phyloP scores from a whole-genome alignment of 2,329 filamentous ascomycete genomes.

The Capronia epimyces region DNA sequence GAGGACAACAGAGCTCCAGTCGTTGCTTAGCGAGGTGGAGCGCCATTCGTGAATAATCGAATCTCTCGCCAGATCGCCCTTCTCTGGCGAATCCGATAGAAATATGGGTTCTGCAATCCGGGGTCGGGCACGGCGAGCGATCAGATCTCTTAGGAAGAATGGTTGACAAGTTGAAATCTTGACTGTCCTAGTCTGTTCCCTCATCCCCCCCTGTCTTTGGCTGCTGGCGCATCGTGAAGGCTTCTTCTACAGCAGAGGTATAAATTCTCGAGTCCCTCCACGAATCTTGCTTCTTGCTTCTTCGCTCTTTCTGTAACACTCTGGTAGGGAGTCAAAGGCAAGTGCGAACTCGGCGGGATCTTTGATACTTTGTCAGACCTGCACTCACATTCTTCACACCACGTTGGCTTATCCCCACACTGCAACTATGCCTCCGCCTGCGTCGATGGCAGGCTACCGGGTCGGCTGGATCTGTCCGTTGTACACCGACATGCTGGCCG shows the following conservation, averaged over 20 bases:
- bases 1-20: background rate
- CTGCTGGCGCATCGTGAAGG: too few species aligned
- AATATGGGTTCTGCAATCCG: background rate
- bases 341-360: background rate
- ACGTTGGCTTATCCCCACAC: background rate
- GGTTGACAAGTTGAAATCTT: too few species aligned
- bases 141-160: background rate
- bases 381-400: background rate
- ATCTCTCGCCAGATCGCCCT: background rate
- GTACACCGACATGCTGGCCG: background rate
- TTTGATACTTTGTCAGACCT: too few species aligned
- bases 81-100: background rate
- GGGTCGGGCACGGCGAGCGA: background rate
- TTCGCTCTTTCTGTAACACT: background rate
- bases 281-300: background rate
- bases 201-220: too few species aligned
- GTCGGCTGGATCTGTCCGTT: background rate
- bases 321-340: background rate
- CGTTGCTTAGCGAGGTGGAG: background rate
- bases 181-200: too few species aligned
- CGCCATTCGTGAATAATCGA: background rate
- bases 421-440: background rate
- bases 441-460: background rate
- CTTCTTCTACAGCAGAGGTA: background rate
- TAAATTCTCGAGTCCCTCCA: conserved; percentile 1